A percentile compares a stretch with the other conserved stretches of the same genome.
Conservation (phyloP, 441 rosid species). For the Bocquillonia castaneifolia region DNA sequence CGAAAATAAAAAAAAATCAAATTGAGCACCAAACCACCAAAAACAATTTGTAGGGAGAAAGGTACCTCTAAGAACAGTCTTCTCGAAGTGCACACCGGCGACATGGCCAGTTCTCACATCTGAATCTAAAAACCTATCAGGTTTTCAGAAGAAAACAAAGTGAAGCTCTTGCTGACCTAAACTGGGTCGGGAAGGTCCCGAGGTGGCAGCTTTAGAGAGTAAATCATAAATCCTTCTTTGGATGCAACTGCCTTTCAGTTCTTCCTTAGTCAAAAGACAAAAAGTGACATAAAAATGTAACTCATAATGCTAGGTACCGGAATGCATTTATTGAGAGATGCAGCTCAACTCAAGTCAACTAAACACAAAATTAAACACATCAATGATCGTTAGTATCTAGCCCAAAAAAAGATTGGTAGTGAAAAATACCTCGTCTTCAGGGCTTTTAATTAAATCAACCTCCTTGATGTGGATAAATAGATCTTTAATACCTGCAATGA, state of each 20-base stretch:
- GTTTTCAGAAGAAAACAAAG: slow-evolving; percentile 79
- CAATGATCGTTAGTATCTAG: not conserved
- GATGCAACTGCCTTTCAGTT: slow-evolving; percentile 68
- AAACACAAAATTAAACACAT: not conserved
- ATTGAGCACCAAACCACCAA: not conserved
- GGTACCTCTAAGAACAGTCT: slow-evolving; percentile 68
- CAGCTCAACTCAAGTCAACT: not conserved
- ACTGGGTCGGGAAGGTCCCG: slow-evolving; percentile 37
- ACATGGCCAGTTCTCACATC: slow-evolving; percentile 53
- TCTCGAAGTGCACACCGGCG: slow-evolving; percentile 66
- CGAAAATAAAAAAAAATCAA: not conserved
- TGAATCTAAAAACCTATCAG: slow-evolving; percentile 63
- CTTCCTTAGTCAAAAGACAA: slow-evolving; percentile 59
- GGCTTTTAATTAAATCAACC: slow-evolving; percentile 54
- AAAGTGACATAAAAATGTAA: slow-evolving; percentile 9
- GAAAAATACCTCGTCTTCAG: slow-evolving; percentile 76
- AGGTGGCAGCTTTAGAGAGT: slow-evolving; percentile 62
- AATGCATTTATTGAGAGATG: not conserved
- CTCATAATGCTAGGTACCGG: too few species aligned
- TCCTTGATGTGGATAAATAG: slow-evolving; percentile 48
- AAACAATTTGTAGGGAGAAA: slow-evolving; percentile 7
- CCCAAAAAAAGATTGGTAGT: not conserved
- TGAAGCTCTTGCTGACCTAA: slow-evolving; percentile 70
- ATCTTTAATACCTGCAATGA: slow-evolving; percentile 67
- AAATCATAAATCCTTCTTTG: slow-evolving; percentile 71